Evolutionary conservation across 768 basidiomycete genomes (phyloP).

Genomic region (Termitomyces sp.): DNA sequence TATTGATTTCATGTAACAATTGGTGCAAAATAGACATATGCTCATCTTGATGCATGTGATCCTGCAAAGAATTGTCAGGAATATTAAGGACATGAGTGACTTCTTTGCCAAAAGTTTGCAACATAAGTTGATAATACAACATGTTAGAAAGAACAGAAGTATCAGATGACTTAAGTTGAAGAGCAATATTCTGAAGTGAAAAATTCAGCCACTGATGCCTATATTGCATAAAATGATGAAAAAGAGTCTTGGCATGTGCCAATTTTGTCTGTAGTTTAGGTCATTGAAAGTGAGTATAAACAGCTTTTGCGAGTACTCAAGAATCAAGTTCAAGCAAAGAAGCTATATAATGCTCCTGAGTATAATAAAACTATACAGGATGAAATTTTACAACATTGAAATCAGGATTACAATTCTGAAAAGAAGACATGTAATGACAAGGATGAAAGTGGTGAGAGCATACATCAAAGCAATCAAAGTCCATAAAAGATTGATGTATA

Average conservation of each 20-base stretch:
- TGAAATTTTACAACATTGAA: not conserved
- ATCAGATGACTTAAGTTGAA: not conserved
- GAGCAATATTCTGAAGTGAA: not conserved
- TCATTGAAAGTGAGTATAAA: not conserved
- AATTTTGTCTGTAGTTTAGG: not conserved
- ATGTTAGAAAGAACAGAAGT: not conserved
- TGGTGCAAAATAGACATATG: not conserved
- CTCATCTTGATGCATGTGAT: no score
- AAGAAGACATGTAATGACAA: not conserved
- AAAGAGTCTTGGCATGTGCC: not conserved
- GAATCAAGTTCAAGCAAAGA: not conserved
- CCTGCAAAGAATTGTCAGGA: not conserved
- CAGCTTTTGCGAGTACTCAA: not conserved
- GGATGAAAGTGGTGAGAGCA: not conserved
- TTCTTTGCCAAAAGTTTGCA: not conserved
- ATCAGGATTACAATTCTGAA: not conserved
- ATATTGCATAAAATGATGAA: not conserved
- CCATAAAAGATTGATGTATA: not conserved
- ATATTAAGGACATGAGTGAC: not conserved
- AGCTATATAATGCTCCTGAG: not conserved
- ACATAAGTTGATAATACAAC: not conserved
- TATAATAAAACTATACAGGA: not conserved
- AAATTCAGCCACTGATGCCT: not conserved
- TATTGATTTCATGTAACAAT: not conserved
- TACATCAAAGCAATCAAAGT: not conserved